These are phyloP conservation scores for Candida tropicalis DNA, from an alignment of 1,139 yeast genomes.

Conservation along the genomic window DNA sequence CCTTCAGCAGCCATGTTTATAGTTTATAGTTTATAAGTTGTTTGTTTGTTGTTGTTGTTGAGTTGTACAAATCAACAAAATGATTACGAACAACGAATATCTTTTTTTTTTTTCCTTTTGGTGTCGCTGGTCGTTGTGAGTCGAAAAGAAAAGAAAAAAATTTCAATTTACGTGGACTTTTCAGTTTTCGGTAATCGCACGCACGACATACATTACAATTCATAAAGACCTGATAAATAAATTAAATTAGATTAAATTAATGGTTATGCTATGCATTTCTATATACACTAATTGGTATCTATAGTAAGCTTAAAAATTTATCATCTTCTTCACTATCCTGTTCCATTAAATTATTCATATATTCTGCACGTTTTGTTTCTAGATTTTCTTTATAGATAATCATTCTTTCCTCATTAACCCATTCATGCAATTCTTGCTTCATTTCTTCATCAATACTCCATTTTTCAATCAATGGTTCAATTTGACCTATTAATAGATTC, in stretches of 20 bases:
- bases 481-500: slow-evolving; percentile 31
- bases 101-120: slow-evolving; percentile 6
- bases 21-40: slow-evolving; percentile 10
- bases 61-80: background rate
- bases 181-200: background rate
- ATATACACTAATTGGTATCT: slow-evolving; percentile 7
- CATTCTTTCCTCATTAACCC: slow-evolving; percentile 26
- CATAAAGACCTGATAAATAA: background rate
- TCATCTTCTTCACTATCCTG: slow-evolving; percentile 33
- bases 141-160: background rate
- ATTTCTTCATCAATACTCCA: slow-evolving; percentile 41
- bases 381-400: slow-evolving; percentile 27
- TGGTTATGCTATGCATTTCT: too few species aligned
- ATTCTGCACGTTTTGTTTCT: slow-evolving; percentile 31
- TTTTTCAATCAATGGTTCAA: slow-evolving; percentile 34
- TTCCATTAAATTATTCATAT: slow-evolving; percentile 28
- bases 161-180: slow-evolving; percentile 5
- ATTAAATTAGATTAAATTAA: too few species aligned
- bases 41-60: background rate
- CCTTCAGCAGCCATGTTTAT: slow-evolving; percentile 57
- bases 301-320: slow-evolving; percentile 36
- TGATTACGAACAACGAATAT: background rate
- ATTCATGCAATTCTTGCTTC: slow-evolving; percentile 24
- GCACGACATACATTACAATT: too few species aligned
- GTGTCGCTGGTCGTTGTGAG: background rate